Percentiles rank a stretch among this genome's conserved stretches.
These are phyloP conservation scores for Auricularia sp. DNA, from an alignment of 768 basidiomycete species.

Conservation along the genomic window DNA sequence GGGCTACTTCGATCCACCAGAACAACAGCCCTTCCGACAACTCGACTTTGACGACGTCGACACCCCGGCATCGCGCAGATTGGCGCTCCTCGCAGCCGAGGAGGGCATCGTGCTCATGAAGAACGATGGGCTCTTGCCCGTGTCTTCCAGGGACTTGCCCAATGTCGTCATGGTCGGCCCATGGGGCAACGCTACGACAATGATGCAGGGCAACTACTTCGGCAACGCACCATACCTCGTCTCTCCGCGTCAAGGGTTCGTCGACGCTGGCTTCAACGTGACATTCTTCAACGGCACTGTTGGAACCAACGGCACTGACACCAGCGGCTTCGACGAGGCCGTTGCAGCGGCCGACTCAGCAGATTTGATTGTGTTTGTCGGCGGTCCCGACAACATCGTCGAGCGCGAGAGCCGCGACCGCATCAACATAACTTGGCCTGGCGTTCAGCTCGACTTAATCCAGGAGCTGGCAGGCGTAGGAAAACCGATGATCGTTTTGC, in stretches of 20 bases:
- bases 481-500: conserved; percentile 44
- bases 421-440: conserved; percentile 42
- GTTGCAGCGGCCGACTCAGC: conserved; percentile 38
- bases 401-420: conserved; percentile 43
- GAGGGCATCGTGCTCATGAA: conserved; percentile 53
- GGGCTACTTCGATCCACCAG: conserved; percentile 47
- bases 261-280: conserved; percentile 36
- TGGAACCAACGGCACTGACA: conserved; percentile 27
- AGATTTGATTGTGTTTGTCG: conserved; percentile 42
- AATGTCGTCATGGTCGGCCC: conserved; percentile 43
- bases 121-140: conserved; percentile 50
- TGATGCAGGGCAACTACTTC: conserved; percentile 47
- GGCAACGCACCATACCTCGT: conserved; percentile 47
- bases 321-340: conserved; percentile 41
- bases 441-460: conserved; percentile 43
- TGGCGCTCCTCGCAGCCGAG: conserved; percentile 42
- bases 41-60: conserved; percentile 41
- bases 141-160: conserved; percentile 20
- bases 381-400: conserved; percentile 42
- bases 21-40: conserved; percentile 40
- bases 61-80: conserved; percentile 33
- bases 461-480: conserved; percentile 33
- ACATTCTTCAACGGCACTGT: conserved; percentile 35
- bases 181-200: conserved; percentile 44
- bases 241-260: conserved; percentile 41